These are phyloP conservation scores for Aegle marmelos DNA, from an alignment of 345 rosid species.

Conservation along the genomic window DNA sequence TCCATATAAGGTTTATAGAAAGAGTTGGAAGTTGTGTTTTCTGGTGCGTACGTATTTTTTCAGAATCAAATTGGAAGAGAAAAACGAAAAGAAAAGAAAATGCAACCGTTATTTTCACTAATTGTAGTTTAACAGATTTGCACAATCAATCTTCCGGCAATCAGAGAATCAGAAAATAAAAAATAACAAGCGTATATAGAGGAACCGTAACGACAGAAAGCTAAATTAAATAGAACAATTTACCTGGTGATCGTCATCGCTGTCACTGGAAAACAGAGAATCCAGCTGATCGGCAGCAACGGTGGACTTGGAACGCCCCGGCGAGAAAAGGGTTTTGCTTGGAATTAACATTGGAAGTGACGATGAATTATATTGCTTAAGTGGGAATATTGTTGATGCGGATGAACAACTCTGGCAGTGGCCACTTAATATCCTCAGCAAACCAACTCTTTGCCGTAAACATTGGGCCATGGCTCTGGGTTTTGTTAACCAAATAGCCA, in stretches of 20 bases:
- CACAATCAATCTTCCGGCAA: not conserved
- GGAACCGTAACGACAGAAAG: too few species aligned
- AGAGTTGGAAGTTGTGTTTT: too few species aligned
- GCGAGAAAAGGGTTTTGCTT: not conserved
- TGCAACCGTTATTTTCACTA: too few species aligned
- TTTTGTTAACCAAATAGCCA: constrained; percentile 46
- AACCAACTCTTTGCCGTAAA: constrained; percentile 21
- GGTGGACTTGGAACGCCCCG: constrained; percentile 39
- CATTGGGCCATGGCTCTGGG: constrained; percentile 30
- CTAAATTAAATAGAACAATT: too few species aligned
- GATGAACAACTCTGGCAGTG: not conserved
- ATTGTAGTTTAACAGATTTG: too few species aligned
- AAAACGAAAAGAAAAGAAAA: too few species aligned
- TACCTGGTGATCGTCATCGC: constrained; percentile 41
- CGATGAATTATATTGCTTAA: not conserved
- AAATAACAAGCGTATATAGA: too few species aligned
- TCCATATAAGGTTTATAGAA: too few species aligned
- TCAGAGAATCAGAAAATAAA: not conserved
- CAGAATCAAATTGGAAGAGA: too few species aligned
- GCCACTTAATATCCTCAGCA: constrained; percentile 8
- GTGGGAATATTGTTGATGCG: not conserved
- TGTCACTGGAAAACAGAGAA: constrained; percentile 22
- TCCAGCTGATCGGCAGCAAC: constrained; percentile 34
- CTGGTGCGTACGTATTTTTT: too few species aligned
- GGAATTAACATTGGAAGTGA: not conserved